Conservation (phyloP, 1,284 basidiomycete species). For the Chiua sp. region DNA sequence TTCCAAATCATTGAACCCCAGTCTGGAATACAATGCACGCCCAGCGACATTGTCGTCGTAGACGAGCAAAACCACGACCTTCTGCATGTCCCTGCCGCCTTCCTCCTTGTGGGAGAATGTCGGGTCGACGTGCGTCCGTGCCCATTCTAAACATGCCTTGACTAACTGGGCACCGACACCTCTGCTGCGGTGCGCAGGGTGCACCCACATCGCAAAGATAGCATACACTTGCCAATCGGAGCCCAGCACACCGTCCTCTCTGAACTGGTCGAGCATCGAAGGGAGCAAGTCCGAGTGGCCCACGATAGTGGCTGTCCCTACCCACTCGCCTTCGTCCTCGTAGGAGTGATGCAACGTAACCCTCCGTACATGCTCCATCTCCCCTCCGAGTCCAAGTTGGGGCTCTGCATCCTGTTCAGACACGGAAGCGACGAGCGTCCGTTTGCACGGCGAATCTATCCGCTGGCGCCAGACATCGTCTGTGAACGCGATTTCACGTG, state of each 20-base stretch:
- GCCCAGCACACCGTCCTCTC: slow-evolving; percentile 13
- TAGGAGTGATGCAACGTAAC: neutral
- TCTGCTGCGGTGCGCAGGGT: slow-evolving; percentile 38
- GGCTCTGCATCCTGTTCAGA: neutral
- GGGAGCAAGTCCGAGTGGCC: slow-evolving; percentile 30
- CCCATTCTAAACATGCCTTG: slow-evolving; percentile 31
- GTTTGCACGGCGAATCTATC: slow-evolving; percentile 31
- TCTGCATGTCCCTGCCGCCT: slow-evolving; percentile 7
- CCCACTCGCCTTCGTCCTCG: slow-evolving; percentile 27
- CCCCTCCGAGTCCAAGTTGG: no score
- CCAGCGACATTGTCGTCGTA: slow-evolving; percentile 16
- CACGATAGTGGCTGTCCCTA: slow-evolving; percentile 37
- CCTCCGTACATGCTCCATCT: neutral
- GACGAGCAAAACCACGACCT: slow-evolving; percentile 24
- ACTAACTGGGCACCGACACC: slow-evolving; percentile 34
- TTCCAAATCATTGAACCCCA: slow-evolving; percentile 23
- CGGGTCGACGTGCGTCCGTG: slow-evolving; percentile 21
- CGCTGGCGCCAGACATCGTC: slow-evolving; percentile 40
- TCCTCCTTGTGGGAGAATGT: slow-evolving; percentile 3
- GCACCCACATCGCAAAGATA: slow-evolving; percentile 44
- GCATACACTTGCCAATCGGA: slow-evolving; percentile 30
- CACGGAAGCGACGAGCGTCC: slow-evolving; percentile 34
- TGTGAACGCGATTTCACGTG: slow-evolving; percentile 36
- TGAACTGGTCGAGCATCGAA: slow-evolving; percentile 13
- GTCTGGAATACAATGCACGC: slow-evolving; percentile 23